Evolutionary conservation across 2,329 filamentous ascomycete species (phyloP).

Genomic region (Scedosporium minutisporum): DNA sequence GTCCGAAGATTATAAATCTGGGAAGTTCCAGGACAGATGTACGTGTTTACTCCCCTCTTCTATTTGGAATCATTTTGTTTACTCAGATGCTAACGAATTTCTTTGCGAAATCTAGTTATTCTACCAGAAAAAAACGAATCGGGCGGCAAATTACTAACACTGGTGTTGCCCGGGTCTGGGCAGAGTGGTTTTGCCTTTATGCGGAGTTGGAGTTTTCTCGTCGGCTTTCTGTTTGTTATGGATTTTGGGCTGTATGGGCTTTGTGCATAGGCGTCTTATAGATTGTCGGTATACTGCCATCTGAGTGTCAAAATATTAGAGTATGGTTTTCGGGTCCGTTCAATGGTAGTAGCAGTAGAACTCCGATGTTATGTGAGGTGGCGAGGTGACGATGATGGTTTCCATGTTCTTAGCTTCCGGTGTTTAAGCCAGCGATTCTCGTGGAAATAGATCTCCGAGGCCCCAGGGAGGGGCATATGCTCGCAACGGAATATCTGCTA

Average conservation of each 20-base stretch:
- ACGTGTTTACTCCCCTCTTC: constrained; percentile 35
- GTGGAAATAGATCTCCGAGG: too few species aligned
- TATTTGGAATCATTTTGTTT: constrained; percentile 6
- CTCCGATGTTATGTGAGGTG: too few species aligned
- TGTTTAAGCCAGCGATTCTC: too few species aligned
- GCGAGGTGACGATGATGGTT: too few species aligned
- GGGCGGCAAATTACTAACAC: constrained; percentile 44
- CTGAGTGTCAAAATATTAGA: too few species aligned
- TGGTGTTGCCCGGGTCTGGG: constrained; percentile 39
- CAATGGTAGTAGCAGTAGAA: too few species aligned
- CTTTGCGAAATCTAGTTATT: constrained; percentile 34
- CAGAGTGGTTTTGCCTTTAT: constrained; percentile 11
- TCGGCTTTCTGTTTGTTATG: constrained; percentile 8
- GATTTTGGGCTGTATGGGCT: constrained; percentile 6
- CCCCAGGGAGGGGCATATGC: too few species aligned
- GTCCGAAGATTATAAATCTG: constrained; percentile 98
- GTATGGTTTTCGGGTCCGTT: too few species aligned
- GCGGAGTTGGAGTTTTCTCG: constrained; percentile 2
- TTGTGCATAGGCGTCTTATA: neutral
- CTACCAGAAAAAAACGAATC: constrained; percentile 60
- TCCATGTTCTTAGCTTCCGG: too few species aligned
- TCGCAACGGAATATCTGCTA: too few species aligned
- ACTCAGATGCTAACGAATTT: constrained; percentile 15
- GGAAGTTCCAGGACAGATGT: constrained; percentile 93
- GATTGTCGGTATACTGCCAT: too few species aligned